phyloP scores from a whole-genome alignment of 495 filamentous ascomycete genomes.

The Parathielavia appendiculata region DNA sequence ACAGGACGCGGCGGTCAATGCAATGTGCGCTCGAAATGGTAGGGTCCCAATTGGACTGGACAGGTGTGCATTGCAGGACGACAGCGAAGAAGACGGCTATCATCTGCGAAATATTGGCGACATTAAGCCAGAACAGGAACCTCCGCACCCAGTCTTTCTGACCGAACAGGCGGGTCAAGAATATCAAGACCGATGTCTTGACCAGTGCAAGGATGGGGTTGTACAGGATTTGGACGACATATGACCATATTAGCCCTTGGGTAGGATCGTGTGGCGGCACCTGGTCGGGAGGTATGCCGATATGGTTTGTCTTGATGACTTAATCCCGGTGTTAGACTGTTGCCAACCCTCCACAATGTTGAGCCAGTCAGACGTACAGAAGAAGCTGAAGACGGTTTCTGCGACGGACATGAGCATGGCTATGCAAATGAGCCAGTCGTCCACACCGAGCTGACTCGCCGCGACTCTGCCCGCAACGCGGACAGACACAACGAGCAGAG shows the following conservation, averaged over 20 bases:
- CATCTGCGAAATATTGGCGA: constrained; percentile 48
- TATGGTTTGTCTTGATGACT: constrained; percentile 50
- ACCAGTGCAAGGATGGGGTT: constrained; percentile 58
- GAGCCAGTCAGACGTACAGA: constrained; percentile 31
- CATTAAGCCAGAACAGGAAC: constrained; percentile 46
- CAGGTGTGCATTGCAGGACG: constrained; percentile 54
- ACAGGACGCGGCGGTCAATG: constrained; percentile 45
- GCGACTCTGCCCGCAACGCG: constrained; percentile 41
- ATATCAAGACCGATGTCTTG: constrained; percentile 55
- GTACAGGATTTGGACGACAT: constrained; percentile 57
- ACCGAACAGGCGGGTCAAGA: constrained; percentile 48
- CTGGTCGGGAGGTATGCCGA: constrained; percentile 45
- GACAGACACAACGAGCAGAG: constrained; percentile 39
- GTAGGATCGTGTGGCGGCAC: constrained; percentile 42
- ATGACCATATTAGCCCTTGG: constrained; percentile 43
- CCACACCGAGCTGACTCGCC: constrained; percentile 36
- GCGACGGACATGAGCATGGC: constrained; percentile 44
- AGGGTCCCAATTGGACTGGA: constrained; percentile 46
- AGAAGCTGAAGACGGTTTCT: constrained; percentile 42
- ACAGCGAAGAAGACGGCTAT: constrained; percentile 52
- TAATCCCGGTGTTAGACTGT: constrained; percentile 20
- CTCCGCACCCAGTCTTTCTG: constrained; percentile 43
- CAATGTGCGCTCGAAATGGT: constrained; percentile 41
- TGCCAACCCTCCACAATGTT: background rate
- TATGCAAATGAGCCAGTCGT: constrained; percentile 42